A percentile compares a stretch with the other conserved stretches of the same genome.
Conservation (phyloP, 2,329 filamentous ascomycete species). For the Xylaria sp. region DNA sequence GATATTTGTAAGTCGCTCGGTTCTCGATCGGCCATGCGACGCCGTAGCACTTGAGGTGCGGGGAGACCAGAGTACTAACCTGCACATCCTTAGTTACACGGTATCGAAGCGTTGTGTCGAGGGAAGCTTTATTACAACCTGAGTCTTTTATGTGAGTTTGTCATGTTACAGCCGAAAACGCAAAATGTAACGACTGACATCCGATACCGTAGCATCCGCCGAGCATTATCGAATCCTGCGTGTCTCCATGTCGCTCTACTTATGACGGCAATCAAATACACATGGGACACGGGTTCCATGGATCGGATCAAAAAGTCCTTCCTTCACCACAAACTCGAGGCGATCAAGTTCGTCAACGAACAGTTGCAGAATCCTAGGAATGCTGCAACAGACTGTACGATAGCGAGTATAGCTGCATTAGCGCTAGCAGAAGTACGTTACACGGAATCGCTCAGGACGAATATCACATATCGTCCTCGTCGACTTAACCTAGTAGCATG, state of each 20-base stretch:
- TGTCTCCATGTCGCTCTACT: constrained; percentile 41
- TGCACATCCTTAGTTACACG: constrained; percentile 34
- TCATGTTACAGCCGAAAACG: not conserved
- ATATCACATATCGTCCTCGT: not conserved
- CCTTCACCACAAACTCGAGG: constrained; percentile 43
- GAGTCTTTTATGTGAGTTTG: constrained; percentile 37
- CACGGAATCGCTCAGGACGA: not conserved
- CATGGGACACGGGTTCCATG: constrained; percentile 45
- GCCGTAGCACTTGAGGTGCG: not conserved
- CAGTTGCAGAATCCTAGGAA: constrained; percentile 39
- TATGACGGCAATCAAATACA: constrained; percentile 42
- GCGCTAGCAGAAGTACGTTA: constrained; percentile 41
- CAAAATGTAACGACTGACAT: constrained; percentile 14
- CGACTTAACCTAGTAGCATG: not conserved
- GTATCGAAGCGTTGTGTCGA: constrained; percentile 41
- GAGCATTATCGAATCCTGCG: constrained; percentile 41
- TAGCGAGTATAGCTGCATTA: constrained; percentile 41
- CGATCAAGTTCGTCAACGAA: constrained; percentile 44
- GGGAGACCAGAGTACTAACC: constrained; percentile 22
- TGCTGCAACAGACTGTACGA: constrained; percentile 38
- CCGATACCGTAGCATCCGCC: constrained; percentile 33
- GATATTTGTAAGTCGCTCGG: constrained; percentile 38
- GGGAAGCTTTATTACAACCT: constrained; percentile 31
- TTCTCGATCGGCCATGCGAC: not conserved
- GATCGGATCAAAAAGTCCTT: constrained; percentile 41